phyloP scores from a whole-genome alignment of 2,329 filamentous ascomycete species.

The Colletotrichum liriopes region DNA sequence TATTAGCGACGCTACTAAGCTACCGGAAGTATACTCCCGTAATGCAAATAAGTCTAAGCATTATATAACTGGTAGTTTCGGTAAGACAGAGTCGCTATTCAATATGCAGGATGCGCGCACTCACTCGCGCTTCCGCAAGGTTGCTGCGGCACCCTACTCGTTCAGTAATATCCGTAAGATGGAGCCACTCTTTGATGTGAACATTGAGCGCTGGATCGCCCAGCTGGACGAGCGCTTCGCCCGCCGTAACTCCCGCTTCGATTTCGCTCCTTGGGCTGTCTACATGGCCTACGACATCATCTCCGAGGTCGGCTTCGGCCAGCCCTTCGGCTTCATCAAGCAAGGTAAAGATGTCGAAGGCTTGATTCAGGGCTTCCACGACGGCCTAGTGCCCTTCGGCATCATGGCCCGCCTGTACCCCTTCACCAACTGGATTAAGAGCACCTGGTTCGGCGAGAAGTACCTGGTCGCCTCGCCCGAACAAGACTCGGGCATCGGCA shows the following conservation, averaged over 20 bases:
- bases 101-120: conserved; percentile 68
- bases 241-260: conserved; percentile 60
- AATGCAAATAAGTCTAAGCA: conserved; percentile 71
- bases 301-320: conserved; percentile 69
- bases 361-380: conserved; percentile 69
- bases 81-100: conserved; percentile 69
- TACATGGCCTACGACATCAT: conserved; percentile 73
- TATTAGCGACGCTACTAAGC: conserved; percentile 66
- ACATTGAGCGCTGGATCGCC: conserved; percentile 65
- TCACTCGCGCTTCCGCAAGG: conserved; percentile 68
- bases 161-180: conserved; percentile 72
- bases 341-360: conserved; percentile 66
- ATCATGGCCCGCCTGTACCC: conserved; percentile 67
- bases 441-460: conserved; percentile 62
- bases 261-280: conserved; percentile 70
- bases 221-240: conserved; percentile 64
- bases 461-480: conserved; percentile 69
- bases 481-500: conserved; percentile 68
- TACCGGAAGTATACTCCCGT: conserved; percentile 70
- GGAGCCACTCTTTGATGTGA: conserved; percentile 69
- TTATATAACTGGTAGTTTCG: conserved; percentile 72
- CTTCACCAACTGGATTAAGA: conserved; percentile 69
- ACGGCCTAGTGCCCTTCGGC: conserved; percentile 66
- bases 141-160: conserved; percentile 68
- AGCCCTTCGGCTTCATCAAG: conserved; percentile 69